These are phyloP conservation scores for Suhomyces xylopsoci DNA, from an alignment of 805 yeast genomes.

Conservation along the genomic window DNA sequence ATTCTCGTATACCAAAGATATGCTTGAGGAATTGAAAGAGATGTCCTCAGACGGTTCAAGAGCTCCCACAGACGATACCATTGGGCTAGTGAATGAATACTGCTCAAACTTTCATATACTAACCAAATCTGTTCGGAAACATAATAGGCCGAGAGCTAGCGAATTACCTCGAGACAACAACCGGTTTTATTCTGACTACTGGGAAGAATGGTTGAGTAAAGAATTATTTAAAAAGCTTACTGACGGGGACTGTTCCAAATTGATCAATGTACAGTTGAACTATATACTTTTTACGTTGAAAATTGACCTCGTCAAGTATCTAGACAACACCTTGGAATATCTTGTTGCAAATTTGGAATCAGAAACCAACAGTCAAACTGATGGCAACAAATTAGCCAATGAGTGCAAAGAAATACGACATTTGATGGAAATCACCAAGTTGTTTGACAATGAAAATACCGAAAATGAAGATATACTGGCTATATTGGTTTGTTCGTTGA, in stretches of 20 bases:
- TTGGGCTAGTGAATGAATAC: conserved; percentile 19
- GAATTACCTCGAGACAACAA: background rate
- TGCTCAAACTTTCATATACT: conserved; percentile 18
- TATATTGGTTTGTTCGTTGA: conserved; percentile 31
- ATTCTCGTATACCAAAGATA: conserved; percentile 15
- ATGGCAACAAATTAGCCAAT: background rate
- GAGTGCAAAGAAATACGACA: conserved; percentile 3
- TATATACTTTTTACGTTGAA: conserved; percentile 34
- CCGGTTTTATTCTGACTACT: conserved; percentile 12
- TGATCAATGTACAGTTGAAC: conserved; percentile 36
- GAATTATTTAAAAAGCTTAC: conserved; percentile 23
- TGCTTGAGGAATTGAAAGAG: conserved; percentile 12
- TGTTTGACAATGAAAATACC: conserved; percentile 2
- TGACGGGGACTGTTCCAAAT: conserved; percentile 21
- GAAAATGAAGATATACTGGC: conserved; percentile 11
- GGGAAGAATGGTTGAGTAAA: conserved; percentile 30
- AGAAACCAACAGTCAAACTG: background rate
- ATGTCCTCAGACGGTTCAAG: conserved; percentile 2
- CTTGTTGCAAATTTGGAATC: background rate
- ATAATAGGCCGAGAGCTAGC: background rate
- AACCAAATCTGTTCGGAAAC: conserved; percentile 14
- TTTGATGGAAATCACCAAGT: background rate
- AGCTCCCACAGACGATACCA: conserved; percentile 7
- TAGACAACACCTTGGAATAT: conserved; percentile 14
- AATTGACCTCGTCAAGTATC: conserved; percentile 24